Percentiles rank a stretch among this genome's conserved stretches.
Evolutionary conservation across 2,329 filamentous ascomycete genomes (phyloP).

Genomic region (Westerdykella aurantiaca): DNA sequence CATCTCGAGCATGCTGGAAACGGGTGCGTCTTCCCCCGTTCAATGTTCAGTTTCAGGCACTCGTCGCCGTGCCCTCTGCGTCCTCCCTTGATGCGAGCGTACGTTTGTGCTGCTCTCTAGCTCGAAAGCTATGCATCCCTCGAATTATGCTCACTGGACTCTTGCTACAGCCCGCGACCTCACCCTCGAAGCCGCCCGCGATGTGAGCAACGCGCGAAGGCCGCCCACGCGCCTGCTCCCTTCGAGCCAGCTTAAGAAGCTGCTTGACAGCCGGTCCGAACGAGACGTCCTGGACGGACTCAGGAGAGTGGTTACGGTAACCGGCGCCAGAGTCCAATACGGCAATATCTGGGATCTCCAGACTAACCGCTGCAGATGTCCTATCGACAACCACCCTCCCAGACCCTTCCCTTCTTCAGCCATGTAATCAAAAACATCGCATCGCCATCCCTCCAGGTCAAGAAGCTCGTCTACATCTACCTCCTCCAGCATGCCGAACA

Average conservation of each 20-base stretch:
- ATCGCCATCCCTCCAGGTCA: slow-evolving; percentile 87
- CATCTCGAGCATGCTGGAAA: slow-evolving; percentile 91
- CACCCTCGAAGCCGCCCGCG: slow-evolving; percentile 92
- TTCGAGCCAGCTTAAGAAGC: slow-evolving; percentile 82
- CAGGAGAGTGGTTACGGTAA: slow-evolving; percentile 79
- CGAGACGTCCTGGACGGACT: slow-evolving; percentile 88
- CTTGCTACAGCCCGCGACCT: slow-evolving; percentile 75
- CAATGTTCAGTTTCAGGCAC: background rate
- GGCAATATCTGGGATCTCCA: slow-evolving; percentile 8
- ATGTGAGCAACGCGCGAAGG: slow-evolving; percentile 58
- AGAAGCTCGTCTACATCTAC: slow-evolving; percentile 98
- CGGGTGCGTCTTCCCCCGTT: slow-evolving; percentile 54
- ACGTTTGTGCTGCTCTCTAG: background rate
- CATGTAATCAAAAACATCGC: slow-evolving; percentile 97
- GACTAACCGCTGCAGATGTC: slow-evolving; percentile 65
- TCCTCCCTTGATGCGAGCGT: background rate
- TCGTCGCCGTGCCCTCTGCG: background rate
- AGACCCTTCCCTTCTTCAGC: slow-evolving; percentile 88
- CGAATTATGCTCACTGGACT: slow-evolving; percentile 37
- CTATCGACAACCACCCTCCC: slow-evolving; percentile 67
- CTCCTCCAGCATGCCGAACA: slow-evolving; percentile 93
- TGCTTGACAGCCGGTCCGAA: slow-evolving; percentile 89
- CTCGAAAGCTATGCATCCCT: slow-evolving; percentile 28
- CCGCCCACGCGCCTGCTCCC: slow-evolving; percentile 62
- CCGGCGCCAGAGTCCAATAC: slow-evolving; percentile 20